Conservation (phyloP, 1,284 basidiomycete species). For the Marasmius fiardii region DNA sequence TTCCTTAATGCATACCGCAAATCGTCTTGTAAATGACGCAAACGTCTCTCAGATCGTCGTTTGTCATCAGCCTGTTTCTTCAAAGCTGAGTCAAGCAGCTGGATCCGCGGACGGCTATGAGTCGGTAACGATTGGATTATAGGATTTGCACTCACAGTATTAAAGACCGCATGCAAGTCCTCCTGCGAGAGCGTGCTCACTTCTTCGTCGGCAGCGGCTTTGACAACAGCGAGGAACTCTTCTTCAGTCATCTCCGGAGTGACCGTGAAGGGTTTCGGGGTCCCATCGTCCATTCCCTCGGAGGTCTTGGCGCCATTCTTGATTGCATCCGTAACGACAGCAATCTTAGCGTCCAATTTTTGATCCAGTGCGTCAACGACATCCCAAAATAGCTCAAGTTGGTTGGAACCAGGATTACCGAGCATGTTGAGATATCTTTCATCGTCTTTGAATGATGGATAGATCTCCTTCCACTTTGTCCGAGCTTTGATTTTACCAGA, state of each 20-base stretch:
- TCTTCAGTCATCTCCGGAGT: conserved; percentile 55
- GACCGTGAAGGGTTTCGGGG: conserved; percentile 44
- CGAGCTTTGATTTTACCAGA: conserved; percentile 74
- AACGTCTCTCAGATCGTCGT: conserved; percentile 76
- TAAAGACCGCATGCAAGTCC: conserved; percentile 61
- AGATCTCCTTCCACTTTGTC: conserved; percentile 90
- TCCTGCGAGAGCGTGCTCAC: conserved; percentile 45
- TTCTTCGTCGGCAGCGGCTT: conserved; percentile 46
- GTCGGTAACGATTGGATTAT: not conserved
- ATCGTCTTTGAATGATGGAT: conserved; percentile 74
- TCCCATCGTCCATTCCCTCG: conserved; percentile 29
- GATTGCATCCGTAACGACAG: conserved; percentile 58
- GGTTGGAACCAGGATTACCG: conserved; percentile 90
- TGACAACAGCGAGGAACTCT: conserved; percentile 59
- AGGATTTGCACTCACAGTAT: conserved; percentile 49
- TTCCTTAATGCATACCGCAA: conserved; percentile 95
- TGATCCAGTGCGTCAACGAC: conserved; percentile 84
- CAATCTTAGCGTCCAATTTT: conserved; percentile 76
- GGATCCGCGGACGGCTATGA: conserved; percentile 10
- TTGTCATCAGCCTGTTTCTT: conserved; percentile 80
- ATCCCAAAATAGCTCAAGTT: conserved; percentile 97
- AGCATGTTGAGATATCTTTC: conserved; percentile 83
- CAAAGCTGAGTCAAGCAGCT: conserved; percentile 71
- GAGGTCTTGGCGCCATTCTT: conserved; percentile 32
- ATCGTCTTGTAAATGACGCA: conserved; percentile 91